A percentile compares a stretch with the other conserved stretches of the same genome.
Evolutionary conservation across 2,329 filamentous ascomycete genomes (phyloP).

Genomic region (Raffaelea ambrosiae): DNA sequence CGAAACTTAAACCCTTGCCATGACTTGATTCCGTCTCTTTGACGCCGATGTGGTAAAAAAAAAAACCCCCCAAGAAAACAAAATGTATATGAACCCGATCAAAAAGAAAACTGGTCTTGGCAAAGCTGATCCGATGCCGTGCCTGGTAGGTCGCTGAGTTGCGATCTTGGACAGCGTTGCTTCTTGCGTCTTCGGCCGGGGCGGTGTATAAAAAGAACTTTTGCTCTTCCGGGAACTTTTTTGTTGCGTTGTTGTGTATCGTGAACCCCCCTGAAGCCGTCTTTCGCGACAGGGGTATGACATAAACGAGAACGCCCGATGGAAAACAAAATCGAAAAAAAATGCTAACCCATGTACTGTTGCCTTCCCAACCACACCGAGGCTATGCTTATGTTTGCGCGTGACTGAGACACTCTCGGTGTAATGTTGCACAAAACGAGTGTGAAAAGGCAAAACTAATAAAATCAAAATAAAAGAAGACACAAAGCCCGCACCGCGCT

Average conservation of each 20-base stretch:
- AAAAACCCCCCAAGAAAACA: no score
- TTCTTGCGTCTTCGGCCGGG: no score
- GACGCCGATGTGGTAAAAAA: background rate
- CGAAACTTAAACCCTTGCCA: background rate
- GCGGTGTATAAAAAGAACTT: background rate
- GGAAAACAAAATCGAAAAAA: background rate
- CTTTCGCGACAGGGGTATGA: no score
- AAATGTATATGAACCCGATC: no score
- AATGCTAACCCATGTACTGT: background rate
- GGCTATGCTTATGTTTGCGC: background rate
- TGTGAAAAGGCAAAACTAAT: slow-evolving; percentile 8
- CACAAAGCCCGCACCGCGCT: background rate
- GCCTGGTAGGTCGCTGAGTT: no score
- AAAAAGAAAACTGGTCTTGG: no score
- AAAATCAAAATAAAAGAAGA: background rate
- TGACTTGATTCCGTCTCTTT: background rate
- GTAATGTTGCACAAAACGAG: background rate
- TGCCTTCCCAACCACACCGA: background rate
- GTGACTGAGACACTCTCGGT: background rate
- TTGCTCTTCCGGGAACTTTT: background rate
- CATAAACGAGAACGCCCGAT: no score
- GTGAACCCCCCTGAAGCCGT: no score
- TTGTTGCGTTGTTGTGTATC: no score
- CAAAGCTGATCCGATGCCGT: no score
- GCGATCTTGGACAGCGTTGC: no score